Evolutionary conservation across 495 filamentous ascomycete genomes (phyloP).

Genomic region (Lasiosphaeria miniovina): DNA sequence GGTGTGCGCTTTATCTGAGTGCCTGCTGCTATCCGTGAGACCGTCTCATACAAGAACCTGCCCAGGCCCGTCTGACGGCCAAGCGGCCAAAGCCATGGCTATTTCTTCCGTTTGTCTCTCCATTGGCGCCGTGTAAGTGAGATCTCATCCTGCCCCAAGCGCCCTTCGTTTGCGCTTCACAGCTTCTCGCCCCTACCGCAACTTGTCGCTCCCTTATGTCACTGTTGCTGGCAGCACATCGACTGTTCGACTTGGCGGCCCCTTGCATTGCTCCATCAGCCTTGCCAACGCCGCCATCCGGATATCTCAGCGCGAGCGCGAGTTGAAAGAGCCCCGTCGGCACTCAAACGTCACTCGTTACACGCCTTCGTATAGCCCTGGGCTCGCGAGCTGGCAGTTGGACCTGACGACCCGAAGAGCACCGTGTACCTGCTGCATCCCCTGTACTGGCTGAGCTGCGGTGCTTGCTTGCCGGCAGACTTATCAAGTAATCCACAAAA

Average conservation of each 20-base stretch:
- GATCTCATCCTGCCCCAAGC: background rate
- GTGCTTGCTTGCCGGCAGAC: too few relatives aligned
- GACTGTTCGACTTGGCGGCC: background rate
- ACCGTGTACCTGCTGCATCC: background rate
- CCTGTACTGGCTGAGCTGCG: background rate
- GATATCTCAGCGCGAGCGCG: background rate
- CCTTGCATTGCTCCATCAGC: conserved; percentile 13
- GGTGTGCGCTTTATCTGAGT: too few relatives aligned
- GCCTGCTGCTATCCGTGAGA: conserved; percentile 27
- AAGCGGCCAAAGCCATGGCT: background rate
- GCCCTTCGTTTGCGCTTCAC: background rate
- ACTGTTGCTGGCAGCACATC: background rate
- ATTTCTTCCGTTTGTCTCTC: conserved; percentile 3
- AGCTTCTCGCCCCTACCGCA: background rate
- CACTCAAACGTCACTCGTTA: conserved; percentile 26
- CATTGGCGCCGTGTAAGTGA: background rate
- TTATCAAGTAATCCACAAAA: too few relatives aligned
- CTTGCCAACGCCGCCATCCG: conserved; percentile 27
- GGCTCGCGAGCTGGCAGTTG: background rate
- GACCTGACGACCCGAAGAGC: background rate
- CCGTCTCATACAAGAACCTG: conserved; percentile 20
- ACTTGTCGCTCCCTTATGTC: background rate
- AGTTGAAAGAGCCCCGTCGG: conserved; percentile 14
- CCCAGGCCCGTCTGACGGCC: conserved; percentile 3
- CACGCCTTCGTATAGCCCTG: conserved; percentile 26